Evolutionary conservation across 805 yeast genomes (phyloP), one percentile per base, ranked within the genome.

Genomic region (Lachancea sp.): DNA sequence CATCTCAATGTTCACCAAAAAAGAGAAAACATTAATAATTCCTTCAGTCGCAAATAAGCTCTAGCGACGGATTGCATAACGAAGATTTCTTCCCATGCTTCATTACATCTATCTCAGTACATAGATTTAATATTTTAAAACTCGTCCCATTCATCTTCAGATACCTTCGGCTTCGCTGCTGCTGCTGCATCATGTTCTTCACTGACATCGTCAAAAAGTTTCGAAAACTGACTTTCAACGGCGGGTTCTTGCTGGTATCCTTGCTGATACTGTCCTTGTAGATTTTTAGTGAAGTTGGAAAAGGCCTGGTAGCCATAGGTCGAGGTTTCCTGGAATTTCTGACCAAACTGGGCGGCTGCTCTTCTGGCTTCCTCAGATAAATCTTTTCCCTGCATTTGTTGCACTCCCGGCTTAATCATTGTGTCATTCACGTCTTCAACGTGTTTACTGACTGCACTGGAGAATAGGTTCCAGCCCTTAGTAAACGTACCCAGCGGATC

Each of bases 311-410:
- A 78, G 20, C 95, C 85, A 49, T 77, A 78, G 45, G 70, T 74
- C 24, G 94, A 83, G 1, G 96, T 86, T 48, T 88, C 94, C 60
- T 84, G 95, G 67, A 90, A 83, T 56, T 80, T 87, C 58, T 85
- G 95, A 35, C 97, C 96, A 67, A 90, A 92, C 68, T 92, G 97
- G 44, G 86, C 81, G 75, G 95, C 85, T n/a, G 97, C 97, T 51
- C 87, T 77, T 47, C 75, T 78, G 4, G 97, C 92, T 56, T 87
- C 95, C 41, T 65, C 69, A 18, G 94, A 78, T 32, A 85, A 62
- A 44, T 92, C 97, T 46, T 84, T 77, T 6, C 54, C 50, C 28
- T 80, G 76, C 51, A 92, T 71, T 55, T 83, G 88, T 56, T 78
- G 79, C 58, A 87, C 72, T 34, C 92, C 78, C n/a, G 98, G 98